phyloP scores from a whole-genome alignment of 2,329 filamentous ascomycete genomes.

The Fusarium udum region DNA sequence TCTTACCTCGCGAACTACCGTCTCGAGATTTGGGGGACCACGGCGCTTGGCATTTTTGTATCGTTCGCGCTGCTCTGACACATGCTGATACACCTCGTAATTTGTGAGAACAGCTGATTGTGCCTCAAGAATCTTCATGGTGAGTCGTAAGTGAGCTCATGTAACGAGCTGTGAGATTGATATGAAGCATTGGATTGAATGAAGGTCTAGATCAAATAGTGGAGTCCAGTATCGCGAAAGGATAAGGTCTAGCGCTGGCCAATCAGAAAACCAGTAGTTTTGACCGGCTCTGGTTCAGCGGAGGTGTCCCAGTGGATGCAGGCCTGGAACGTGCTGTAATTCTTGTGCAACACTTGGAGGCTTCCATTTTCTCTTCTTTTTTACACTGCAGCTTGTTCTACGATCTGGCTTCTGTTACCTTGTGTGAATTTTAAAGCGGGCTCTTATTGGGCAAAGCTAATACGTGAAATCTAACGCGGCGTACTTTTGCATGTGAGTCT shows the following conservation, averaged over 20 bases:
- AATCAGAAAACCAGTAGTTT: slow-evolving; percentile 4
- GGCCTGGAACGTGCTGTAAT: neutral
- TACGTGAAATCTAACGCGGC: neutral
- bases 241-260: neutral
- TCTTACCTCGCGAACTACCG: slow-evolving; percentile 71
- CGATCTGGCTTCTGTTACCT: neutral
- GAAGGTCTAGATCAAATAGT: slow-evolving; percentile 24
- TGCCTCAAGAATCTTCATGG: slow-evolving; percentile 76
- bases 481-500: slow-evolving; percentile 27
- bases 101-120: slow-evolving; percentile 77
- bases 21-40: slow-evolving; percentile 67
- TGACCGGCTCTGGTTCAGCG: neutral
- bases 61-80: slow-evolving; percentile 64
- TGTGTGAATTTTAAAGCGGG: slow-evolving; percentile 7
- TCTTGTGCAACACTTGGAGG: slow-evolving; percentile 1
- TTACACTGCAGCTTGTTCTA: neutral
- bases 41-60: slow-evolving; percentile 62
- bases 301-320: neutral
- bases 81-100: slow-evolving; percentile 75
- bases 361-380: neutral
- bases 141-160: slow-evolving; percentile 17
- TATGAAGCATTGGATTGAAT: neutral
- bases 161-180: neutral
- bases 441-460: slow-evolving; percentile 2
- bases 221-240: slow-evolving; percentile 4